phyloP scores from a whole-genome alignment of 139 green algal species.

The Chlorella sp. region DNA sequence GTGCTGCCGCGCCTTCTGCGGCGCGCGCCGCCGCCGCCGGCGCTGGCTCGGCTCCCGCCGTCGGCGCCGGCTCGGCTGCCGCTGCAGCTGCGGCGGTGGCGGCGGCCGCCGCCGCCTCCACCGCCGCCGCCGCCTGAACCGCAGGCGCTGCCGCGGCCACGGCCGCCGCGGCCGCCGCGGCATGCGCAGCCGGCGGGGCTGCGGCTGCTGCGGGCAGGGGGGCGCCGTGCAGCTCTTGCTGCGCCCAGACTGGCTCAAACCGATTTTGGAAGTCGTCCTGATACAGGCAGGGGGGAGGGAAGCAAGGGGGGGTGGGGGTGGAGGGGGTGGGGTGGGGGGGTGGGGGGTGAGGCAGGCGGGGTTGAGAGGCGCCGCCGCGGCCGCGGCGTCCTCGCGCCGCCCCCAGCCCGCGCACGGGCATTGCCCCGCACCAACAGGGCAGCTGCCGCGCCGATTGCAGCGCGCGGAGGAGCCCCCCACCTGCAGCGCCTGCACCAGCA shows the following conservation, averaged over 20 bases:
- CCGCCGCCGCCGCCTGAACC: too few relatives aligned
- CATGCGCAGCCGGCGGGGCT: too few relatives aligned
- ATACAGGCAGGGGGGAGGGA: not conserved
- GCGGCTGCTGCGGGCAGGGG: too few relatives aligned
- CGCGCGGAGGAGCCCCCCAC: not conserved
- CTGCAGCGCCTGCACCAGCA: not conserved
- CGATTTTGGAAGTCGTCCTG: constrained; percentile 11
- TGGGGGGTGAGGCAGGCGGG: not conserved
- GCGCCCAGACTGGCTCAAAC: not conserved
- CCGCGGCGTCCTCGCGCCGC: not conserved
- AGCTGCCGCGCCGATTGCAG: not conserved
- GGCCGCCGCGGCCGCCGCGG: too few relatives aligned
- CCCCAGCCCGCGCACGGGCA: not conserved
- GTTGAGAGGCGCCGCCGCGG: not conserved
- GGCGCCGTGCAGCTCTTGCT: not conserved
- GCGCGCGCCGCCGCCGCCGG: too few relatives aligned
- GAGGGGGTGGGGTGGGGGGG: not conserved
- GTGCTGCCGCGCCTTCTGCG: too few relatives aligned
- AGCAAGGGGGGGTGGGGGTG: not conserved
- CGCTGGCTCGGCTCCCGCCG: too few relatives aligned
- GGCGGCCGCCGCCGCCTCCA: too few relatives aligned
- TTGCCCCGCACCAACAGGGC: not conserved
- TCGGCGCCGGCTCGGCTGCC: too few relatives aligned
- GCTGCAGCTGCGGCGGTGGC: too few relatives aligned
- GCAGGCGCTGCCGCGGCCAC: too few relatives aligned